phyloP scores from a whole-genome alignment of 371 early-diverging fungal species.

The Batrachochytrium dendrobatidis region DNA sequence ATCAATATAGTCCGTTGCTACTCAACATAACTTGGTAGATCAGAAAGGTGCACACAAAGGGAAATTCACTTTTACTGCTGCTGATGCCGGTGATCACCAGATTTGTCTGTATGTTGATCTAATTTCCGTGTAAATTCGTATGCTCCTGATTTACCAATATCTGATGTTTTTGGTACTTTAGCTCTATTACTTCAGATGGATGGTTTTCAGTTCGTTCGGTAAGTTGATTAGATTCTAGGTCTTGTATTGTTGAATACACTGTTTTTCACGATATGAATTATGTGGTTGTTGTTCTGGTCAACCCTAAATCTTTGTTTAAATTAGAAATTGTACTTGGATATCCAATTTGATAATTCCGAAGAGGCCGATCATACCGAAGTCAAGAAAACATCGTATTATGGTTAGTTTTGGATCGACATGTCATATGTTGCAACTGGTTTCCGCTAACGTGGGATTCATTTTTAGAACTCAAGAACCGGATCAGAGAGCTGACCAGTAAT shows the following conservation, averaged over 20 bases:
- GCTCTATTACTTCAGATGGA: slow-evolving; percentile 16
- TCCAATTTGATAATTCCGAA: background rate
- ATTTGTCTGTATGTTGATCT: slow-evolving; percentile 67
- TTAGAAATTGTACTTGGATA: background rate
- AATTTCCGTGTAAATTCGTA: background rate
- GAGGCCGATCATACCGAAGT: background rate
- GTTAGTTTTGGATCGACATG: background rate
- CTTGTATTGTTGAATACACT: too few relatives aligned
- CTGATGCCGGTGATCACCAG: slow-evolving; percentile 78
- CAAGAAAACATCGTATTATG: background rate
- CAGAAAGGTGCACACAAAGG: slow-evolving; percentile 66
- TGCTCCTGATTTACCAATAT: background rate
- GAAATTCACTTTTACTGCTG: slow-evolving; percentile 80
- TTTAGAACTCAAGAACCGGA: slow-evolving; percentile 57
- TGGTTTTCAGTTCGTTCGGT: slow-evolving; percentile 66
- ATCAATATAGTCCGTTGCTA: slow-evolving; percentile 3
- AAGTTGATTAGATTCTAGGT: too few relatives aligned
- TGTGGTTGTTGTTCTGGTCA: too few relatives aligned
- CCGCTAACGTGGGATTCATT: background rate
- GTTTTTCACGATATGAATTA: too few relatives aligned
- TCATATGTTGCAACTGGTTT: background rate
- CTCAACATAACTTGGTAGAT: slow-evolving; percentile 40
- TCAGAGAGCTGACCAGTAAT: slow-evolving; percentile 74
- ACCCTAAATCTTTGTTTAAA: background rate
- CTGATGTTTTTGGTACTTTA: slow-evolving; percentile 1